phyloP scores from a whole-genome alignment of 75 land plant species.

The Isoetes taiwanensis region DNA sequence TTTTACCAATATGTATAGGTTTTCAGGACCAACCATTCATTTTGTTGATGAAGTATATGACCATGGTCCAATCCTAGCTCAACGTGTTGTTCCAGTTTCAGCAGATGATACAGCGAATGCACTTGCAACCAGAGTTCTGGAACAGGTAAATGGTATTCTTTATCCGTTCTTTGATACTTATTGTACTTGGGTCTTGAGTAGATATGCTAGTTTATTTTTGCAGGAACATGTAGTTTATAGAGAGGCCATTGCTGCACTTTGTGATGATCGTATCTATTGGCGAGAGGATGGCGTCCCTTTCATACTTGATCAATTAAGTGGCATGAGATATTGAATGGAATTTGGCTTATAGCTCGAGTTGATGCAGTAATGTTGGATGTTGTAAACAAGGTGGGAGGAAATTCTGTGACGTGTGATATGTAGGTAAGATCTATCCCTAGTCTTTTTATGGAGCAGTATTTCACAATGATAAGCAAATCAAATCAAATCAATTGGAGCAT shows the following conservation, averaged over 20 bases:
- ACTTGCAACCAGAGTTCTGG: slow-evolving; percentile 70
- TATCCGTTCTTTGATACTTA: too few species aligned
- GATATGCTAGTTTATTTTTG: slow-evolving; percentile 1
- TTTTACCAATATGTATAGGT: slow-evolving; percentile 26
- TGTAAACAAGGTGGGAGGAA: too few species aligned
- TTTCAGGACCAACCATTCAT: slow-evolving; percentile 84
- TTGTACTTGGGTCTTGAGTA: too few species aligned
- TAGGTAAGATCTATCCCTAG: too few species aligned
- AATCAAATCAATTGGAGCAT: too few species aligned
- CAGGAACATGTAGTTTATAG: slow-evolving; percentile 78
- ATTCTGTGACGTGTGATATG: too few species aligned
- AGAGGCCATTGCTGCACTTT: slow-evolving; percentile 61
- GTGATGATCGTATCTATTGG: slow-evolving; percentile 74
- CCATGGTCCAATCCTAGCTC: slow-evolving; percentile 74
- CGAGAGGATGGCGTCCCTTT: slow-evolving; percentile 85
- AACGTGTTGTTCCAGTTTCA: slow-evolving; percentile 72
- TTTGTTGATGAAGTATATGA: slow-evolving; percentile 95
- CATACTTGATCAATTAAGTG: too few species aligned
- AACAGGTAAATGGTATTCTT: slow-evolving; percentile 33
- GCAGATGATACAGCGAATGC: slow-evolving; percentile 52
- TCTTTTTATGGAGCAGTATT: too few species aligned
- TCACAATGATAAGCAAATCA: too few species aligned
- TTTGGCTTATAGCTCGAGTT: too few species aligned
- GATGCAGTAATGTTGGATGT: too few species aligned
- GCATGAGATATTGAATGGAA: too few species aligned